These are phyloP conservation scores for Neoboletus subvelutipes DNA, from an alignment of 768 basidiomycete genomes.

Conservation along the genomic window DNA sequence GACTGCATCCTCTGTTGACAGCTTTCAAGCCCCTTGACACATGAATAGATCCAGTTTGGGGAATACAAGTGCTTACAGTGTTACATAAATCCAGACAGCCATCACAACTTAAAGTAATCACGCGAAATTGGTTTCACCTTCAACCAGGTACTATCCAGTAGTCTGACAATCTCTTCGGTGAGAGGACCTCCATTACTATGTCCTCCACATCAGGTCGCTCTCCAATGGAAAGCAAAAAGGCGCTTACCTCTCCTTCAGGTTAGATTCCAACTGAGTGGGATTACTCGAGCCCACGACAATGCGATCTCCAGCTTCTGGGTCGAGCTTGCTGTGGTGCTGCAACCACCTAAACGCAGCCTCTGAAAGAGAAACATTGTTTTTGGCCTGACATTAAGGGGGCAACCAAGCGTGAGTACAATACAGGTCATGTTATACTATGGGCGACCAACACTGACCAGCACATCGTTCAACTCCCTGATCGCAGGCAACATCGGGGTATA, in stretches of 20 bases:
- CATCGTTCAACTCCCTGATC: slow-evolving; percentile 16
- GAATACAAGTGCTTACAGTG: not conserved
- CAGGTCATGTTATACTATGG: not conserved
- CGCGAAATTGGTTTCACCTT: slow-evolving; percentile 5
- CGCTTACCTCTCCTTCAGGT: slow-evolving; percentile 12
- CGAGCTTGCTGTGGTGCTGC: slow-evolving; percentile 21
- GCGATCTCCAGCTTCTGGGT: slow-evolving; percentile 18
- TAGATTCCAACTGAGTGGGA: slow-evolving; percentile 35
- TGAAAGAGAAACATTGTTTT: slow-evolving; percentile 9
- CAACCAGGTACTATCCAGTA: slow-evolving; percentile 6
- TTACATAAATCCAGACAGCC: not conserved
- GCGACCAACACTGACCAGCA: slow-evolving; percentile 5
- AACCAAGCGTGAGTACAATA: not conserved
- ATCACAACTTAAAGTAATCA: not conserved
- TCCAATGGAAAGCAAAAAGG: not conserved
- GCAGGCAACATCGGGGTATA: slow-evolving; percentile 16
- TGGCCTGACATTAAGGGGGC: slow-evolving; percentile 1
- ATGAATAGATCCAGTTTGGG: too few relatives aligned
- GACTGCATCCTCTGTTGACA: not conserved
- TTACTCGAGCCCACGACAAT: slow-evolving; percentile 40
- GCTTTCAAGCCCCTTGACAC: not conserved
- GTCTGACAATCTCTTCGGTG: not conserved
- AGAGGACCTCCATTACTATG: slow-evolving; percentile 2
- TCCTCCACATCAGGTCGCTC: not conserved
- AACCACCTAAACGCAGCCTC: slow-evolving; percentile 24